Conservation (phyloP, 1,284 basidiomycete species). For the Inonotus obliquus region DNA sequence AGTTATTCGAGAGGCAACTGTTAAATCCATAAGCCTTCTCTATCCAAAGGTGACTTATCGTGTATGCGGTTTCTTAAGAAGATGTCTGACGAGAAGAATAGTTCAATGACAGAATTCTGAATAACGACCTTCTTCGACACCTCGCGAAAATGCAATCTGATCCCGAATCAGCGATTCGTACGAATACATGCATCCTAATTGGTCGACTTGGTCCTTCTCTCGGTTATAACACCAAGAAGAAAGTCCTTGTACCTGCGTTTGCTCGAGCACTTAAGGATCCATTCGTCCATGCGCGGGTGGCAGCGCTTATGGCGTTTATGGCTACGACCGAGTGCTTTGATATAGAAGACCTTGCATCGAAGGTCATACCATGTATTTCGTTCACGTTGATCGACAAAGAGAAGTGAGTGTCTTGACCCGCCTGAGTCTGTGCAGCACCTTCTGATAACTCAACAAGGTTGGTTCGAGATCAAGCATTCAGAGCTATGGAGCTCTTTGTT, state of each 20-base stretch:
- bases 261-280: slow-evolving; percentile 85
- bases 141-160: slow-evolving; percentile 94
- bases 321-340: slow-evolving; percentile 92
- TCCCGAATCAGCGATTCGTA: slow-evolving; percentile 90
- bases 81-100: slow-evolving; percentile 27
- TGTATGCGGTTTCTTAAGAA: neutral
- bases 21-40: slow-evolving; percentile 83
- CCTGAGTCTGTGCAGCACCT: neutral
- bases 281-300: slow-evolving; percentile 92
- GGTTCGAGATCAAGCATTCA: slow-evolving; percentile 93
- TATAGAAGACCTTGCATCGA: slow-evolving; percentile 81
- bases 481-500: slow-evolving; percentile 82
- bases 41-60: slow-evolving; percentile 68
- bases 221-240: slow-evolving; percentile 85
- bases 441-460: slow-evolving; percentile 41
- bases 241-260: slow-evolving; percentile 95
- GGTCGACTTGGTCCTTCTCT: slow-evolving; percentile 86
- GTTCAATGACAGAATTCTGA: slow-evolving; percentile 89
- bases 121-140: slow-evolving; percentile 92
- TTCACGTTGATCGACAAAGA: slow-evolving; percentile 84
- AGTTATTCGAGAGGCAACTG: slow-evolving; percentile 90
- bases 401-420: slow-evolving; percentile 51
- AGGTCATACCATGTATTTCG: slow-evolving; percentile 83
- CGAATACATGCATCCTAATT: slow-evolving; percentile 96
- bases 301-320: slow-evolving; percentile 95